phyloP scores from a whole-genome alignment of 2,329 filamentous ascomycete genomes.

The Alternaria consortialis region DNA sequence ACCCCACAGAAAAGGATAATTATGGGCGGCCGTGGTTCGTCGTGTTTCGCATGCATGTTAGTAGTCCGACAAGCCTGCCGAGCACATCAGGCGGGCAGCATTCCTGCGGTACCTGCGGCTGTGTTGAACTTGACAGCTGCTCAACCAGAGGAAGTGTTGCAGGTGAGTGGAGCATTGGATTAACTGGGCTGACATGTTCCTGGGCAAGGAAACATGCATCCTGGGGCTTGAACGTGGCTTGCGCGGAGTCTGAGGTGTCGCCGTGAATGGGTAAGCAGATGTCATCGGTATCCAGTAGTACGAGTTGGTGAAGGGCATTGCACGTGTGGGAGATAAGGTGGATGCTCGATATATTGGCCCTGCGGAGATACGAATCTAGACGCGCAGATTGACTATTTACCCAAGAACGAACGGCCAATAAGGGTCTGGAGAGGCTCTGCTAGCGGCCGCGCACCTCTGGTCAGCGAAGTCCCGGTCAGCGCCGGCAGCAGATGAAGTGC shows the following conservation, averaged over 20 bases:
- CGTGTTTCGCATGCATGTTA: conserved; percentile 12
- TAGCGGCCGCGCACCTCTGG: conserved; percentile 11
- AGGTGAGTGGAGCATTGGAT: background rate
- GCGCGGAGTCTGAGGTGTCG: conserved; percentile 2
- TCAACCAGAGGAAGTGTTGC: background rate
- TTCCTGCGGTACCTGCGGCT: background rate
- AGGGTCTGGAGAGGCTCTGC: background rate
- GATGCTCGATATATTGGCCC: conserved; percentile 28
- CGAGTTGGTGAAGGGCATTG: background rate
- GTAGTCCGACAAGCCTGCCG: conserved; percentile 1
- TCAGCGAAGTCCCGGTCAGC: conserved; percentile 5
- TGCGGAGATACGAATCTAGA: conserved; percentile 13
- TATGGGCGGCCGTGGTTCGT: conserved; percentile 10
- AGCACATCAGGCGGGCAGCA: background rate
- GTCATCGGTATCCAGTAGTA: background rate
- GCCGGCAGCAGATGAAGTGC: conserved; percentile 9
- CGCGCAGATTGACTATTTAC: conserved; percentile 13
- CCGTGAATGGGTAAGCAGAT: conserved; percentile 3
- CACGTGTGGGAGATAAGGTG: conserved; percentile 2
- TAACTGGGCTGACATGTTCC: background rate
- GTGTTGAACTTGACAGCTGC: background rate
- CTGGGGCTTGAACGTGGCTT: conserved; percentile 11
- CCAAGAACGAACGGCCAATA: conserved; percentile 17
- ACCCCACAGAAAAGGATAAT: conserved; percentile 14
- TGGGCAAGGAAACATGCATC: conserved; percentile 1